These are phyloP conservation scores for Epichloe uncinata DNA, from an alignment of 2,329 filamentous ascomycete species.

Conservation along the genomic window DNA sequence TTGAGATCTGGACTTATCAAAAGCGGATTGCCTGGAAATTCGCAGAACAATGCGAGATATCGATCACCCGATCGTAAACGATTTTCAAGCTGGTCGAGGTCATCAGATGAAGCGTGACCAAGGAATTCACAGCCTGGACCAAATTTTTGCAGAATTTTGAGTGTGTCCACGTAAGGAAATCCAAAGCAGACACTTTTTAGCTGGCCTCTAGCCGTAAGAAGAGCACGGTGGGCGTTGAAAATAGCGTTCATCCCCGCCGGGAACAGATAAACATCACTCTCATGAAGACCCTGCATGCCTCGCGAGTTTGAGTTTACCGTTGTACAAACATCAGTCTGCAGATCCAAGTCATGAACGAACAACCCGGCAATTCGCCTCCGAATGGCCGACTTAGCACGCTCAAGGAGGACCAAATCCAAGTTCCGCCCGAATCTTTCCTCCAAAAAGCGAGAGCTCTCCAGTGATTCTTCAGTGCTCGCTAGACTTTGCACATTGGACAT, in stretches of 20 bases:
- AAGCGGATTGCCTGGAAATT: constrained; percentile 89
- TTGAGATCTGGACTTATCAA: constrained; percentile 71
- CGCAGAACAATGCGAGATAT: constrained; percentile 77
- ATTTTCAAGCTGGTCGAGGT: constrained; percentile 71
- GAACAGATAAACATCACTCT: constrained; percentile 80
- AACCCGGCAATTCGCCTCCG: constrained; percentile 79
- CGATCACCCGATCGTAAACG: constrained; percentile 59
- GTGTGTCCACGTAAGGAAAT: constrained; percentile 94
- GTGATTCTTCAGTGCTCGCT: constrained; percentile 22
- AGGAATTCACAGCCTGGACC: constrained; percentile 84
- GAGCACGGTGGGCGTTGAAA: constrained; percentile 68
- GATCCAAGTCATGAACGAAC: constrained; percentile 56
- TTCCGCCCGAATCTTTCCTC: constrained; percentile 94
- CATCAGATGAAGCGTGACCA: constrained; percentile 60
- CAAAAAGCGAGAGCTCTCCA: constrained; percentile 69
- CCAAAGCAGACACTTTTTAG: constrained; percentile 79
- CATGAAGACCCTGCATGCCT: constrained; percentile 53
- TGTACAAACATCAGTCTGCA: constrained; percentile 12
- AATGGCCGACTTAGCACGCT: constrained; percentile 75
- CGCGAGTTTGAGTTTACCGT: constrained; percentile 30
- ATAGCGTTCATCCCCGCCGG: constrained; percentile 93
- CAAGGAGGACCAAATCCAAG: constrained; percentile 63
- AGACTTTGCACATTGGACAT: constrained; percentile 8
- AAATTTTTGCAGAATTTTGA: constrained; percentile 92
- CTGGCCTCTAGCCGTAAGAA: constrained; percentile 50